A percentile compares a stretch with the other conserved stretches of the same genome.
Evolutionary conservation across 108 stramenopile genomes (phyloP).

Genomic region (Licmophora abbreviata): DNA sequence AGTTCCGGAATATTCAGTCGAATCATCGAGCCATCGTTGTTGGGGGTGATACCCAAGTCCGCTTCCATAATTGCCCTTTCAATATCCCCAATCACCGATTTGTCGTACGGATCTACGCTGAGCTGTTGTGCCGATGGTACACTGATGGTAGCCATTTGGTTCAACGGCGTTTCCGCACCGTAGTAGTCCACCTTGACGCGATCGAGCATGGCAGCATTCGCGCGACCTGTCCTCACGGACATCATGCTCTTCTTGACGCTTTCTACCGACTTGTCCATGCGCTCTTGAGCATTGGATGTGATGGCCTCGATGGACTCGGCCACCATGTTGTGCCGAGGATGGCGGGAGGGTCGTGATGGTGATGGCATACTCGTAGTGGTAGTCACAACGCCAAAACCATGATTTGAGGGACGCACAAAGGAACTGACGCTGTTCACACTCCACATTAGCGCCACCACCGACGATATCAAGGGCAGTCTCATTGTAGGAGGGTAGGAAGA

Average conservation of each 20-base stretch:
- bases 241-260: slow-evolving; percentile 58
- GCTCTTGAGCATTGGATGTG: slow-evolving; percentile 54
- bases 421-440: no score
- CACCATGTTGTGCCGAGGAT: neutral
- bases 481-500: no score
- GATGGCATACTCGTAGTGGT: no score
- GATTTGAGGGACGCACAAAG: no score
- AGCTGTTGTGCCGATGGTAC: slow-evolving; percentile 87
- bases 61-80: slow-evolving; percentile 87
- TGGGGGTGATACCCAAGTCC: slow-evolving; percentile 82
- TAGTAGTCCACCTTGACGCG: slow-evolving; percentile 89
- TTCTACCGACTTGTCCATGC: slow-evolving; percentile 86
- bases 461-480: no score
- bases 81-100: slow-evolving; percentile 55
- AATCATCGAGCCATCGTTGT: slow-evolving; percentile 85
- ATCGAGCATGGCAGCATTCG: slow-evolving; percentile 80
- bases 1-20: slow-evolving; percentile 89
- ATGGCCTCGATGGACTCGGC: slow-evolving; percentile 24
- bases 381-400: no score
- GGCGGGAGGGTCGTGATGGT: no score
- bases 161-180: slow-evolving; percentile 85
- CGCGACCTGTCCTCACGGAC: slow-evolving; percentile 89
- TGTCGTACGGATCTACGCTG: slow-evolving; percentile 82
- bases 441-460: no score
- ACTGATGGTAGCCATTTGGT: slow-evolving; percentile 81